A percentile compares a stretch with the other conserved stretches of the same genome.
phyloP scores from a whole-genome alignment of 1,284 basidiomycete genomes.

The Chondrostereum purpureum region DNA sequence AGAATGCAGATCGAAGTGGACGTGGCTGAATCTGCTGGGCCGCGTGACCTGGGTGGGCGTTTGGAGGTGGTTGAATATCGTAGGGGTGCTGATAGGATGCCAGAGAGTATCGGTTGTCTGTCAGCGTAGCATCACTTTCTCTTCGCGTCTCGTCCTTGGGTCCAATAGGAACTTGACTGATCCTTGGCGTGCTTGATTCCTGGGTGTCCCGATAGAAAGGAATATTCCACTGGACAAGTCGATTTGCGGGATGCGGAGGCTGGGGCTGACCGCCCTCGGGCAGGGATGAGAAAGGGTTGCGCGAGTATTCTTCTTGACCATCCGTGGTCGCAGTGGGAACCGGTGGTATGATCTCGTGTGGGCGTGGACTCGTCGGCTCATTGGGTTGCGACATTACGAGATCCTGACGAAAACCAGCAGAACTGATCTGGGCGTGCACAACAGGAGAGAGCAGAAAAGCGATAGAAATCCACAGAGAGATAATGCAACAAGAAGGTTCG shows the following conservation, averaged over 20 bases:
- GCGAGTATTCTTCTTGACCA: background rate
- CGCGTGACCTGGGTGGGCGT: slow-evolving; percentile 27
- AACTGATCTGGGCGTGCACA: too few species aligned
- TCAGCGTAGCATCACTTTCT: slow-evolving; percentile 27
- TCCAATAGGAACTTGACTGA: slow-evolving; percentile 13
- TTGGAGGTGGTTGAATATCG: slow-evolving; percentile 46
- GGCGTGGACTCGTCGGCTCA: background rate
- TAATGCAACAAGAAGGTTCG: too few species aligned
- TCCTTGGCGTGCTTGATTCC: background rate
- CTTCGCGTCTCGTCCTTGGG: slow-evolving; percentile 3
- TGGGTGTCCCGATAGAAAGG: background rate
- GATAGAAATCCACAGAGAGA: too few species aligned
- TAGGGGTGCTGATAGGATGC: slow-evolving; percentile 55
- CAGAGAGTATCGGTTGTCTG: slow-evolving; percentile 35
- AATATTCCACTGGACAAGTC: background rate
- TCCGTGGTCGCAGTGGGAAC: too few species aligned
- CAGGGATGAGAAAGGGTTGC: background rate
- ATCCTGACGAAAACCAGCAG: too few species aligned
- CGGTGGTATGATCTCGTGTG: background rate
- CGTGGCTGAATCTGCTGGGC: slow-evolving; percentile 11
- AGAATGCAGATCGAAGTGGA: slow-evolving; percentile 19
- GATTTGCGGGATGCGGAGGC: background rate
- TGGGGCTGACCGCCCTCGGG: background rate
- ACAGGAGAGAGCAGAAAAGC: too few species aligned
- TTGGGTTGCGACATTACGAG: background rate